Percentiles rank a stretch among this genome's conserved stretches.
These are phyloP conservation scores for Saturnispora sanitii DNA, from an alignment of 805 yeast genomes.

Conservation along the genomic window DNA sequence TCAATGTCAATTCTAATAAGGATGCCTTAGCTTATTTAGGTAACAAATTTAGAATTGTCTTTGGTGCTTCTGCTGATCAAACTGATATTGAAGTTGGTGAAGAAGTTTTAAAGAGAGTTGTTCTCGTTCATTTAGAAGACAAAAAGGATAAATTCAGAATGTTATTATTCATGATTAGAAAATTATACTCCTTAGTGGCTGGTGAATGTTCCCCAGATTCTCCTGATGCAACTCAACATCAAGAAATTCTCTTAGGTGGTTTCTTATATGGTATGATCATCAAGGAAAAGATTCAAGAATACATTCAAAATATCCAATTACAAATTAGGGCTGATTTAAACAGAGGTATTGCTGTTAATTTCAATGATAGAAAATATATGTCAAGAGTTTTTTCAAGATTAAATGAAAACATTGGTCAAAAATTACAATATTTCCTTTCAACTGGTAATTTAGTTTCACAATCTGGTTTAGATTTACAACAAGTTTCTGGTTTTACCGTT, in stretches of 20 bases:
- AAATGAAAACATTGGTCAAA: conserved; percentile 90
- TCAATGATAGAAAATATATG: conserved; percentile 77
- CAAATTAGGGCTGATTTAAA: conserved; percentile 74
- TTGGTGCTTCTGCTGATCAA: conserved; percentile 80
- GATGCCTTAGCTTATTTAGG: conserved; percentile 93
- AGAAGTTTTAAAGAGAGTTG: conserved; percentile 73
- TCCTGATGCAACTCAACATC: conserved; percentile 99
- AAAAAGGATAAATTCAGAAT: conserved; percentile 76
- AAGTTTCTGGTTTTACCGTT: conserved; percentile 95
- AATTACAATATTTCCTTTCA: conserved; percentile 85
- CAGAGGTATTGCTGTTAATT: conserved; percentile 74
- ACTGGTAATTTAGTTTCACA: conserved; percentile 97
- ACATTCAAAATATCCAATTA: conserved; percentile 57
- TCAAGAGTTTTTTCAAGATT: conserved; percentile 65
- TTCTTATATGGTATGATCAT: conserved; percentile 93
- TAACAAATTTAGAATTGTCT: conserved; percentile 89
- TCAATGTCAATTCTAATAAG: conserved; percentile 65
- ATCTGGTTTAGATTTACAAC: conserved; percentile 95
- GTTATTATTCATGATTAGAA: conserved; percentile 90
- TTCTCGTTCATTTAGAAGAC: conserved; percentile 73
- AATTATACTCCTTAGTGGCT: conserved; percentile 87
- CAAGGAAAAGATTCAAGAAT: conserved; percentile 94
- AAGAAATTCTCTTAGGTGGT: conserved; percentile 91
- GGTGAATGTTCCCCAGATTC: conserved; percentile 96
- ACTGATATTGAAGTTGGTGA: conserved; percentile 87